These are phyloP conservation scores for Hebeloma cylindrosporum DNA, from an alignment of 768 basidiomycete genomes.

Conservation along the genomic window DNA sequence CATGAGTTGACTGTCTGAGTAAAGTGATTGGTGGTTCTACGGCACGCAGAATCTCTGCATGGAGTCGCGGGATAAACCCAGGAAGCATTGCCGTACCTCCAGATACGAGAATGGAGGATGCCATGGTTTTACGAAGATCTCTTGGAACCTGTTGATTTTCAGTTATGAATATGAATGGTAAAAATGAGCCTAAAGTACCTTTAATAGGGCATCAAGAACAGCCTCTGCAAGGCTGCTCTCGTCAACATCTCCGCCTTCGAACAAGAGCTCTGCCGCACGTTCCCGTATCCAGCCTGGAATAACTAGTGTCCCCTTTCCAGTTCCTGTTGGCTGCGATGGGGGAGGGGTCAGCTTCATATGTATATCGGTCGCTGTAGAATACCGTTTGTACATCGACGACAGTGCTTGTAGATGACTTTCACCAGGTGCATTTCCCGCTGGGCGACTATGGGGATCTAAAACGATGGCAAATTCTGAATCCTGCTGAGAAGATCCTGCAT, in stretches of 20 bases:
- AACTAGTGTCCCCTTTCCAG: constrained; percentile 74
- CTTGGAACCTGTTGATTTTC: constrained; percentile 65
- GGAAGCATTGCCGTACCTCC: constrained; percentile 93
- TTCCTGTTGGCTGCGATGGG: constrained; percentile 61
- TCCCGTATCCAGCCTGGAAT: constrained; percentile 97
- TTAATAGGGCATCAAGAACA: constrained; percentile 75
- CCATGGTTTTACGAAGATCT: constrained; percentile 83
- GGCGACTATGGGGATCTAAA: constrained; percentile 32
- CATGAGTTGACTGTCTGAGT: constrained; percentile 35
- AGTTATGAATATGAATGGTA: not conserved
- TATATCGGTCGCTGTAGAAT: constrained; percentile 78
- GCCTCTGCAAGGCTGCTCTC: constrained; percentile 83
- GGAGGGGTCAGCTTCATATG: constrained; percentile 70
- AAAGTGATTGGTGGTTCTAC: constrained; percentile 24
- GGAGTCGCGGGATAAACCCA: constrained; percentile 89
- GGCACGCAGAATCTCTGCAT: constrained; percentile 64
- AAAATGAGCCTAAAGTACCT: constrained; percentile 43
- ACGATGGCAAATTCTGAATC: constrained; percentile 61
- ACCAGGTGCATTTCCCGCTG: constrained; percentile 29
- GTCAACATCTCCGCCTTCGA: constrained; percentile 87
- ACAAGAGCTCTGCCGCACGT: constrained; percentile 85
- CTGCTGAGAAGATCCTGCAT: constrained; percentile 46
- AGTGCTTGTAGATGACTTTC: constrained; percentile 65
- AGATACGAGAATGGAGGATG: constrained; percentile 79
- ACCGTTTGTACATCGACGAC: constrained; percentile 66